Evolutionary conservation across 2,329 filamentous ascomycete species (phyloP), one percentile per base, ranked within the genome.

Genomic region (Aureobasidium sp.): DNA sequence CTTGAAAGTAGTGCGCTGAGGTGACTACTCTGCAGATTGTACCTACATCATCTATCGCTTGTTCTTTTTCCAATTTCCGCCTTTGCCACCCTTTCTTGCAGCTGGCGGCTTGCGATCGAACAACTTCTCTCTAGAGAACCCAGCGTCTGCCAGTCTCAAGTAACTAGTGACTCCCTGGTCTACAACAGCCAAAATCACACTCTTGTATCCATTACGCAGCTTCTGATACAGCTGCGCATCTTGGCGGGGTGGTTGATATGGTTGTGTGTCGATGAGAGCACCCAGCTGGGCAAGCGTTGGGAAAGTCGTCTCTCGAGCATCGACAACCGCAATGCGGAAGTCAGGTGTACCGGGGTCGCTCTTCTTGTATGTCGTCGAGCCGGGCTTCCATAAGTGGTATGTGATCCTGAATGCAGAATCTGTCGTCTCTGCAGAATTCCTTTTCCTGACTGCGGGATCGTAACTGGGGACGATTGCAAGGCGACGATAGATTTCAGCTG

Each of bases 131-230:
- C 71, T 68, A 1, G 72, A 87, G 75, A 97, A 97, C 0, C 87
- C 87, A 12, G 86, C 86, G 77, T 97, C 91, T 1, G 84, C 85
- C 63, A 97, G 81, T 27, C 89, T 80, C 69, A 97, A 79, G 72
- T 93, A 97, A 73, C 93, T 97, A 49, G 92, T 88, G 25, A 97
- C 82, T 0, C 94, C 94, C 65, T 91, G 84, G 72, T 97, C 94
- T 37, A 97, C 91, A 2, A 97, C 84, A 0, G 92, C 94, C 27
- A 99, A 73, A 37, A 97, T 79, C 36, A 94, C 89, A 73, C 90
- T 94, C 66, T 90, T 84, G 72, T 88, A 86, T 1, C 91, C 94
- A 69, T 96, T 86, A 74, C 91, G 93, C 65, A 97, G 77, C 63
- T 89, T 85, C 69, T 87, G 84, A 71, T 95, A 94, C 66, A 92